These are phyloP conservation scores for Erodium moschatum DNA, from an alignment of 441 rosid genomes.

Conservation along the genomic window DNA sequence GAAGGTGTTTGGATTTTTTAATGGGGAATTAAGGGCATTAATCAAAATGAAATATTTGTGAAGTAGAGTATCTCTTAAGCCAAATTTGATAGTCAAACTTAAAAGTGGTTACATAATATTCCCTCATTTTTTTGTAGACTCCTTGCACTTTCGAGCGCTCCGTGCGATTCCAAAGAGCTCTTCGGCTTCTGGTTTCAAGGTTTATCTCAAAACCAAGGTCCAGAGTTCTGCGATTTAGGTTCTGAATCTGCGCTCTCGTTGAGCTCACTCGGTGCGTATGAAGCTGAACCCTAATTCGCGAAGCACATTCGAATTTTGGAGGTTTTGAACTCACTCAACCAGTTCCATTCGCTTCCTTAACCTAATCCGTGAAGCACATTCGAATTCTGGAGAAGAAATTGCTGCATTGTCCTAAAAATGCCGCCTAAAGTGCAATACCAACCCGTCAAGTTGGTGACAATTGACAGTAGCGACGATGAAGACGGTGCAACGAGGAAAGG, in stretches of 20 bases:
- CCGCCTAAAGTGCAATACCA: constrained; percentile 20
- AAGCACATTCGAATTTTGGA: neutral
- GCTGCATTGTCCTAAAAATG: constrained; percentile 25
- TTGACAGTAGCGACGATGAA: constrained; percentile 45
- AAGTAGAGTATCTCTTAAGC: too few species aligned
- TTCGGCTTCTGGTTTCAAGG: neutral
- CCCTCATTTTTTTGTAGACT: too few species aligned
- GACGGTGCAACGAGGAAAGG: constrained; percentile 19
- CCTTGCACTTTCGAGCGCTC: too few species aligned
- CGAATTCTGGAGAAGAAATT: neutral
- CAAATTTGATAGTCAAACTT: too few species aligned
- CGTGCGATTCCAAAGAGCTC: neutral
- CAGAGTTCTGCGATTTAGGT: neutral
- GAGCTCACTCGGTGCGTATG: neutral
- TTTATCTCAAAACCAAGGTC: neutral
- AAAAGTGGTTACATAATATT: too few species aligned
- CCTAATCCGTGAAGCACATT: neutral
- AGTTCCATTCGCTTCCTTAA: neutral
- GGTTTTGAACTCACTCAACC: neutral
- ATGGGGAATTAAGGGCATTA: too few species aligned
- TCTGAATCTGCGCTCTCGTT: neutral
- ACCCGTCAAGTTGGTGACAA: constrained; percentile 25
- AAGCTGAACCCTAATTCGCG: neutral
- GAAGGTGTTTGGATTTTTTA: too few species aligned
- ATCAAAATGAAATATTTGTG: too few species aligned